Conservation (phyloP, 2,329 filamentous ascomycete species). For the Hirsutella rhossiliensis region DNA sequence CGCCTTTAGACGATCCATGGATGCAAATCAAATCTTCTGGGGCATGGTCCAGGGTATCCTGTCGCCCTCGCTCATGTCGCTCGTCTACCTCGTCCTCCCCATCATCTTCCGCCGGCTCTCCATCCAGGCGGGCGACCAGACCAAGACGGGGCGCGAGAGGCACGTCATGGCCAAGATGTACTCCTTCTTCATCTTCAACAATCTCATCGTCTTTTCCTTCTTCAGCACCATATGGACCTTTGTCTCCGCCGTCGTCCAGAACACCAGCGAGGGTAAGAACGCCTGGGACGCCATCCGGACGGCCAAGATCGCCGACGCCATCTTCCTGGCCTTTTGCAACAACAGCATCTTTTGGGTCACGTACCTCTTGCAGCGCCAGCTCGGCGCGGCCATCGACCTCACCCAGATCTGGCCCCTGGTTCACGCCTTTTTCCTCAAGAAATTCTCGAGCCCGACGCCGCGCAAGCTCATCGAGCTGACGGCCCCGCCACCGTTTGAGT, state of each 20-base stretch:
- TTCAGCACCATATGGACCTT: constrained; percentile 77
- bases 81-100: constrained; percentile 78
- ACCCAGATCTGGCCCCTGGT: constrained; percentile 74
- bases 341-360: constrained; percentile 91
- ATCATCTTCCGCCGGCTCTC: constrained; percentile 84
- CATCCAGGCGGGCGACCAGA: constrained; percentile 73
- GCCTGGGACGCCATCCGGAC: constrained; percentile 58
- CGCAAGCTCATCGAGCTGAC: constrained; percentile 86
- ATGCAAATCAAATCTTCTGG: constrained; percentile 56
- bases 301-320: constrained; percentile 46
- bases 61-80: constrained; percentile 75
- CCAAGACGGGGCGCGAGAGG: constrained; percentile 82
- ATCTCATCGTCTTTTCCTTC: constrained; percentile 83
- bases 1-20: constrained; percentile 56
- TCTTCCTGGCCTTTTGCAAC: constrained; percentile 66
- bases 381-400: constrained; percentile 90
- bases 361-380: constrained; percentile 82
- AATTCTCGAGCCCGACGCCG: constrained; percentile 78
- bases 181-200: constrained; percentile 96
- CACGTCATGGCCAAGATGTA: constrained; percentile 88
- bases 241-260: constrained; percentile 50
- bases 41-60: constrained; percentile 84
- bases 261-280: constrained; percentile 42
- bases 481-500: constrained; percentile 85
- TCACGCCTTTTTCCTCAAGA: constrained; percentile 76